Base-by-base conservation (phyloP, 306 rosid genomes). In the Fragaria nilgerrensis region DNA sequence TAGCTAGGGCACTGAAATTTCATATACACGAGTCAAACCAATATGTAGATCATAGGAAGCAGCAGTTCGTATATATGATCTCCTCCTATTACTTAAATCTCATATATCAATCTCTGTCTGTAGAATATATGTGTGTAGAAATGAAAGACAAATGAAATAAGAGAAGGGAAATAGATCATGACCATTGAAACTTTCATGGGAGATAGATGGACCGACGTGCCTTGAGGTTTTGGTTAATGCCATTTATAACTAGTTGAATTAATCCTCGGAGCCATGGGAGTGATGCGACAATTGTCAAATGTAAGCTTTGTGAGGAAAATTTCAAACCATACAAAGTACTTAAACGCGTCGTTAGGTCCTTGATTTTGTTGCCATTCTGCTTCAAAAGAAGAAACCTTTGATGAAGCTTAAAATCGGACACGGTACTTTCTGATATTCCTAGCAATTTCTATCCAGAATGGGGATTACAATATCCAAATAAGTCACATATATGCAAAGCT, bases 171-270 rank as follows among this genome's bases (percentile, higher is more conserved):
- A 70, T 34, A 47, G 27, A 71, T 17, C 55, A 19, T 19, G 14
- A 53, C n/a, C 20, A 20, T n/a, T 36, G 66, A 53, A 73, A 55
- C 23, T 2, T 15, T 36, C 66, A 3, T 56, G n/a, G 68, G 7
- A 9, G 68, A 63, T 9, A 10, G 12, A 43, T 52, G 15, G 45
- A 14, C 50, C 7, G 66, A 73, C 53, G 53, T n/a, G 66, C 37
- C 70, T 65, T 65, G 70, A 19, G 70, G 70, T 37, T 65, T 65
- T 36, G 70, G 70, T 9, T 19, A 37, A 65, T 7, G 70, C 48
- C 70, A 17, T 9, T 3, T 65, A 34, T 37, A 41, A 41, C 7
- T 65, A 65, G 70, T 32, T 63, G 43, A 32, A 63, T 63, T 32
- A 63, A 29, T 63, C 68, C 68, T 32, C 6, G 37, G 66, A 61